Evolutionary conservation across 2,329 filamentous ascomycete genomes (phyloP).

Genomic region (Penicillium capsulatum): DNA sequence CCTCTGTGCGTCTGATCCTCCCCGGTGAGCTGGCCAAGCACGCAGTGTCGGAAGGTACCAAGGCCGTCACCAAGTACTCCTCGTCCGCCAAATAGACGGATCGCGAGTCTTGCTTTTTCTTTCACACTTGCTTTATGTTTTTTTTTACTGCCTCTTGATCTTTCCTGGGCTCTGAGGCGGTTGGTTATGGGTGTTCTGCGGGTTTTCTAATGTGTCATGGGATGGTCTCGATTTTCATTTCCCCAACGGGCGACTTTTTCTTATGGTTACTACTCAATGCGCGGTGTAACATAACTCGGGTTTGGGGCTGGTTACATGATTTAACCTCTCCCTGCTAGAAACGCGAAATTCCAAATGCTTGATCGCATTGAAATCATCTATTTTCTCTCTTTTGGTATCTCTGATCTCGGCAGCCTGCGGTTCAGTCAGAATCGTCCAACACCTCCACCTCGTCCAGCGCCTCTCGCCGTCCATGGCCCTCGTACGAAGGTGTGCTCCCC

Average conservation of each 20-base stretch:
- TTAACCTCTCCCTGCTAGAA: conserved; percentile 31
- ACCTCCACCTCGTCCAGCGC: conserved; percentile 88
- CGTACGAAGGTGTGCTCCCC: conserved; percentile 56
- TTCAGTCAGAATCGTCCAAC: conserved; percentile 60
- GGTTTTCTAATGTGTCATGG: conserved; percentile 48
- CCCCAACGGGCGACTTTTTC: conserved; percentile 39
- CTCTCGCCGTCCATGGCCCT: conserved; percentile 58
- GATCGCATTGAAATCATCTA: conserved; percentile 27
- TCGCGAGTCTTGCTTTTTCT: conserved; percentile 52
- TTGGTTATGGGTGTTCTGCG: conserved; percentile 45
- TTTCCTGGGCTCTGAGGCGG: conserved; percentile 42
- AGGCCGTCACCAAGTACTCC: conserved; percentile 99
- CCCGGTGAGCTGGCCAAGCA: conserved; percentile 99
- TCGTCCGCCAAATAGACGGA: conserved; percentile 91
- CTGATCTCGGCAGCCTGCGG: too few species aligned
- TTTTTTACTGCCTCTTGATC: conserved; percentile 38
- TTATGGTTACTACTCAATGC: conserved; percentile 41
- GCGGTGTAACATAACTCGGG: conserved; percentile 47
- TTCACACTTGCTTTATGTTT: conserved; percentile 42
- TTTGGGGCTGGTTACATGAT: conserved; percentile 34
- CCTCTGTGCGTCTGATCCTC: conserved; percentile 94
- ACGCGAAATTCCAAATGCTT: conserved; percentile 36
- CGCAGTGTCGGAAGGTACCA: conserved; percentile 98
- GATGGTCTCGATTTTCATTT: conserved; percentile 43
- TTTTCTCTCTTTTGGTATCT: too few species aligned